A percentile compares a stretch with the other conserved stretches of the same genome.
These are phyloP conservation scores for Xylaria telfairii DNA, from an alignment of 495 filamentous ascomycete species.

Conservation along the genomic window DNA sequence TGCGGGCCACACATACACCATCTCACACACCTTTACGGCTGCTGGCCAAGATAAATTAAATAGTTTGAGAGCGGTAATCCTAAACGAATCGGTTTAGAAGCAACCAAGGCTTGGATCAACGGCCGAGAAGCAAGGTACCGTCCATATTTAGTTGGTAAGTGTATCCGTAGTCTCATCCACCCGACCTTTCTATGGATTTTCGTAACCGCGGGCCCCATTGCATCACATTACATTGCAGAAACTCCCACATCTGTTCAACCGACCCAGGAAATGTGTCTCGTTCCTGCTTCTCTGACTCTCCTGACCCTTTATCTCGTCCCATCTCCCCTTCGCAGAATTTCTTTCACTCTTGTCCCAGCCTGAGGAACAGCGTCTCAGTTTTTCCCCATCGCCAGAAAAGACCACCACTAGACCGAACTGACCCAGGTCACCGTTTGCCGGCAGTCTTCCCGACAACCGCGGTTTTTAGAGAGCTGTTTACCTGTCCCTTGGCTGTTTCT, in stretches of 20 bases:
- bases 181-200: conserved; percentile 15
- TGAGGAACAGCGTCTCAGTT: conserved; percentile 45
- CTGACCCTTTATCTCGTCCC: conserved; percentile 33
- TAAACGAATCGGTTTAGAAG: conserved; percentile 29
- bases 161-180: conserved; percentile 39
- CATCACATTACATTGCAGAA: conserved; percentile 1
- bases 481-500: conserved; percentile 26
- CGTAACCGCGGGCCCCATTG: conserved; percentile 11
- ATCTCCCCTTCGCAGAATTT: conserved; percentile 34
- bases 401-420: conserved; percentile 23
- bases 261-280: conserved; percentile 21
- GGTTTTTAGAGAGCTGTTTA: conserved; percentile 35
- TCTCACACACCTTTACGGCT: conserved; percentile 13
- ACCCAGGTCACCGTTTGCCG: conserved; percentile 35
- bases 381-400: conserved; percentile 20
- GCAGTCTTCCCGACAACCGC: conserved; percentile 36
- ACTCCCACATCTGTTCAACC: conserved; percentile 18
- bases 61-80: conserved; percentile 27
- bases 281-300: conserved; percentile 25
- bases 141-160: conserved; percentile 41
- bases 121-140: conserved; percentile 42
- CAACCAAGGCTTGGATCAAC: conserved; percentile 36
- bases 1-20: conserved; percentile 15
- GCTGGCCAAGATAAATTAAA: conserved; percentile 17
- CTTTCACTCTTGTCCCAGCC: conserved; percentile 37